Evolutionary conservation across 2,329 filamentous ascomycete species (phyloP), one percentile per base, ranked within the genome.

Genomic region (Hymenoscyphus occultus): DNA sequence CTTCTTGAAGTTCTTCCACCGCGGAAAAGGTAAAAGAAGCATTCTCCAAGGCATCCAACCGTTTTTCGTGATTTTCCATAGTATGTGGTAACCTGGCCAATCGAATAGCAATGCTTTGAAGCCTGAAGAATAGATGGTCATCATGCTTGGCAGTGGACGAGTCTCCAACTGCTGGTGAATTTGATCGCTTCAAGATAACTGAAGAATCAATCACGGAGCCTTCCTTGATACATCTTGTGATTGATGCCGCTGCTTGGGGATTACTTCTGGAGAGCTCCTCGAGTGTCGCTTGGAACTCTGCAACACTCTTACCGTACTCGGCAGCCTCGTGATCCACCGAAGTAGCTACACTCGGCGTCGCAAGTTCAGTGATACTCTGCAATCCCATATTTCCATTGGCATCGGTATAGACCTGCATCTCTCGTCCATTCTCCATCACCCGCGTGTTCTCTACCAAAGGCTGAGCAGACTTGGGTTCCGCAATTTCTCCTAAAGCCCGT

Each of bases 1-100:
- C 86, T 22, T 91, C 88, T 19, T 87, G 80, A 59, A 90, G 85
- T 45, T 90, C 88, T 28, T 92, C 90, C 59, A 90, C 83, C n/a
- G 83, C 83, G 19, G 83, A 81, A 56, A 85, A 82, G 31, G 86
- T 86, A 71, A 92, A 91, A 0, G 89, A 92, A 1, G 84, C 80
- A 60, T 83, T 90, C 76, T 94, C 91, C 5, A 93, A 80, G 63
- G 81, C 79, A 59, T 91, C 88, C 13, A 94, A 76, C 1, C 91
- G 86, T 61, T 84, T 81, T 45, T 86, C 86, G 65, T 92, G 84
- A 19, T 74, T 71, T 28, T 68, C 63, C 19, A 71, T 69, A 39
- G 68, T 71, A 9, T 64, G 69, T 5, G 72, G 71, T 60, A 68
- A 72, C 16, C 71, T 68, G 13, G 69, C 56, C 13, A 72, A 63